Base-by-base conservation (phyloP, 2,329 filamentous ascomycete genomes). In the Uncinocarpus reesii region DNA sequence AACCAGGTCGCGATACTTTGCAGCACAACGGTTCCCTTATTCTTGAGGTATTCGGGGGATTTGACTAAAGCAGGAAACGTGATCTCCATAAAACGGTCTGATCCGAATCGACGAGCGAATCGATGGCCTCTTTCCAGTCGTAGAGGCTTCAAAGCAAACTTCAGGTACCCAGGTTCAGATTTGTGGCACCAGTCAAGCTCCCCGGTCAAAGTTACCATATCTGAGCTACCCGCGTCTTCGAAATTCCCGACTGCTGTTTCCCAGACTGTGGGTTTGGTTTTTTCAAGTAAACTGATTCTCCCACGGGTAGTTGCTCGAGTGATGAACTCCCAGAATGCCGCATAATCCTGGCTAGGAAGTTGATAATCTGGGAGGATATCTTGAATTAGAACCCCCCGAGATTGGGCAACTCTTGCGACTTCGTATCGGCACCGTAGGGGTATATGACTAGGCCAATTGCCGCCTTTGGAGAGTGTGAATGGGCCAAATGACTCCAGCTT, bases 21-120 rank as follows among this genome's bases (percentile, higher is more conserved):
- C 16, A 67, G 46, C 0, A 62, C 54, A 0, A 59, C 53, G 13
- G 57, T 56, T 52, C 52, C 1, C 48, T 42, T 2, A 7, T 18
- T 16, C 20, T 48, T 42, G 3, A 42, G 21, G 28, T 48, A 35
- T 56, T 51, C 37, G 41, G 62, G 26, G 29, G 26, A 26, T 13
- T 29, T 41, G 6, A 21, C 41, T 7, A 62, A 56, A 10, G 58
- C 57, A 3, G 64, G 67, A 2, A 69, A 54, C 1, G 60, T 65
- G 11, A 74, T 42, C 23, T 65, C 64, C 11, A 72, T 55, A 49
- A 73, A 73, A 24, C 71, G 60, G 57, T 72, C 70, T 4, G 65
- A 65, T 3, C 71, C 71, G 53, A 71, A 73, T 24, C 67, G 64
- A 16, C 71, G 62, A 42, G 67, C 62, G 28, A 74, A 67, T 1